Percentiles rank a stretch among this genome's conserved stretches.
Conservation (phyloP, 2,329 filamentous ascomycete genomes). For the Xylaria sp. region DNA sequence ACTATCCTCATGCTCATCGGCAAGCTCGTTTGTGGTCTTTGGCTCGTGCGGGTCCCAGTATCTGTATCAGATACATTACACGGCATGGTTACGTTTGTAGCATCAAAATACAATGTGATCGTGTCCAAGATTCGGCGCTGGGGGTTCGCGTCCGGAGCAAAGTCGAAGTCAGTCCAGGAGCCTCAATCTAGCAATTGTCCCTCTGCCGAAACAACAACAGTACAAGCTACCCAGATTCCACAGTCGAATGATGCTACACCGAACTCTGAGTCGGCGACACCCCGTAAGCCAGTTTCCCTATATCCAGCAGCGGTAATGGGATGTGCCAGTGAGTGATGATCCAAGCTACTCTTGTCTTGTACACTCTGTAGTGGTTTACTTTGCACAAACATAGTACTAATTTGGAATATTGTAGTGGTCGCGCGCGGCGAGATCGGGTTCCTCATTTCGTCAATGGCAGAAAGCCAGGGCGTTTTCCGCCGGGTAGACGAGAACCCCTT, state of each 20-base stretch:
- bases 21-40: conserved; percentile 66
- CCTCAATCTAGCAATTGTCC: neutral
- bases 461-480: conserved; percentile 55
- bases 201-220: neutral
- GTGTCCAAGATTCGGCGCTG: conserved; percentile 26
- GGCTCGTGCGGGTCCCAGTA: conserved; percentile 53
- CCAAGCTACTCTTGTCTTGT: neutral
- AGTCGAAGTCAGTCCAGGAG: neutral
- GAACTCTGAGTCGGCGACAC: conserved; percentile 22
- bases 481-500: conserved; percentile 21
- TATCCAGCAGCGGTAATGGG: conserved; percentile 72
- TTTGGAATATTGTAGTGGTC: conserved; percentile 53
- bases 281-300: conserved; percentile 62
- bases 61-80: conserved; percentile 18
- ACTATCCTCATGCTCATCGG: conserved; percentile 70
- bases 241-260: neutral
- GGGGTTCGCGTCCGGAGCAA: neutral
- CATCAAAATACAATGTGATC: conserved; percentile 16
- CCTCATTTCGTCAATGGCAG: conserved; percentile 72
- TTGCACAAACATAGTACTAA: neutral
- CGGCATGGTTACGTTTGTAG: conserved; percentile 6
- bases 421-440: conserved; percentile 83
- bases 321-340: conserved; percentile 50
- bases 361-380: too few relatives aligned
- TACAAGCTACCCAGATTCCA: neutral